Evolutionary conservation across 2,329 filamentous ascomycete species (phyloP), one percentile per base, ranked within the genome.

Genomic region (Fusarium torulosum): DNA sequence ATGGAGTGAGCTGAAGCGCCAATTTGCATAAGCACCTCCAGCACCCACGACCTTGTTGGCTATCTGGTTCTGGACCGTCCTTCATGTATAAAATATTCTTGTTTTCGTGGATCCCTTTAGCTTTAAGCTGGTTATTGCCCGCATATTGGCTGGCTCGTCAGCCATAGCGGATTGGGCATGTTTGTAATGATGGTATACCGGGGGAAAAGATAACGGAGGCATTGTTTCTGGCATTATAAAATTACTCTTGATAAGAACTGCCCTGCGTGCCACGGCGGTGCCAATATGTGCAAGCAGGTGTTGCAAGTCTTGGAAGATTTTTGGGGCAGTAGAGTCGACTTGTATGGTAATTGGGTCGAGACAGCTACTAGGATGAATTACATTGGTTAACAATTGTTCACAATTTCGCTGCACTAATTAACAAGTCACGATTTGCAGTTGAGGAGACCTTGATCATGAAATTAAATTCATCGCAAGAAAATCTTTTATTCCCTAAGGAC

Each of bases 1-100:
- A 81, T 94, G 91, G 91, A 88, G 86, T 50, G 92, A 95, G 72
- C 82, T 95, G 66, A 88, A 85, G 79, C 81, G 82, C 50, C 86
- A 88, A 58, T 86, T 88, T 72, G 81, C 79, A 45, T 85, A 69
- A 67, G n/a, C 52, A 45, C 31, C 37, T 25, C 37, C 15, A 21
- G 23, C 29, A 21, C 40, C 25, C 15, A n/a, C 25, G 17, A 53
- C 51, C 51, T 54, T 67, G 55, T 59, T 62, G 63, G 55, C 37
- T 60, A 60, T 50, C 21, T 47, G 62, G 51, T 54, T 27, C 35
- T 37, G 15, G 43, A 45, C 50, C 44, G 44, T 44, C 44, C 50
- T 73, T 75, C 65, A 66, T 73, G 72, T 75, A 75, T 57, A 74
- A 69, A 74, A 40, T 59, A 67, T 52, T 65, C 43, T 65, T 61